Evolutionary conservation across 768 basidiomycete genomes (phyloP), one percentile per base, ranked within the genome.

Genomic region (Termitomyces sp.): DNA sequence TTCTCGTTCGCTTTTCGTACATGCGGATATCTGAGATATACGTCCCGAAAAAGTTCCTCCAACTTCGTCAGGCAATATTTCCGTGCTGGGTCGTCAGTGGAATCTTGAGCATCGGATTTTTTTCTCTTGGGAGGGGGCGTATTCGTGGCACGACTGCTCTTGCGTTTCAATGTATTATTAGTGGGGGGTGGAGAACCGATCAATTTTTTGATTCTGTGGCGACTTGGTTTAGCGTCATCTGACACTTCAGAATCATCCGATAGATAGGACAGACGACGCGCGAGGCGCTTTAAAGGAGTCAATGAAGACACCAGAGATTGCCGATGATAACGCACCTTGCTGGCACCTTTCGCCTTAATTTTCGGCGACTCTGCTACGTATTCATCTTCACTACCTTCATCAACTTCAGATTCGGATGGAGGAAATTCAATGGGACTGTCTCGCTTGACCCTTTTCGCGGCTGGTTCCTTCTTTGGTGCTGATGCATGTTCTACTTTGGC

Each of bases 51-150:
- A 60, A 92, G 73, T 49, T 88, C 87, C 64, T 84, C 81, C 63
- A 92, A 72, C 70, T 92, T 92, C 15, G 81, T 80, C 50, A 90
- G 75, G 69, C 92, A 94, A 63, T 92, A 93, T 67, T 86, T 91
- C 60, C 92, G 79, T 0, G 83, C 79, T 9, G 88, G 83, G 64
- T 94, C 91, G n/a, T 86, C 86, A 6, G 73, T 69, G 0, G 76
- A 71, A n/a, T 66, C 64, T 22, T 71, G 29, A 13, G 73, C 72
- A 39, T 69, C 69, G 31, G 75, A 72, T 31, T 77, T 76, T 62
- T 76, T 81, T 65, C 80, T 76, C 66, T 85, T 85, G 15, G 78
- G 67, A 18, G 78, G 64, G 7, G 75, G 76, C 10, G 75, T 69
- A 42, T 74, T 68, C 3, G 73, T 67, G 2, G 67, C 64, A n/a